Evolutionary conservation across 345 rosid genomes (phyloP).

Genomic region (Salix purpurea): DNA sequence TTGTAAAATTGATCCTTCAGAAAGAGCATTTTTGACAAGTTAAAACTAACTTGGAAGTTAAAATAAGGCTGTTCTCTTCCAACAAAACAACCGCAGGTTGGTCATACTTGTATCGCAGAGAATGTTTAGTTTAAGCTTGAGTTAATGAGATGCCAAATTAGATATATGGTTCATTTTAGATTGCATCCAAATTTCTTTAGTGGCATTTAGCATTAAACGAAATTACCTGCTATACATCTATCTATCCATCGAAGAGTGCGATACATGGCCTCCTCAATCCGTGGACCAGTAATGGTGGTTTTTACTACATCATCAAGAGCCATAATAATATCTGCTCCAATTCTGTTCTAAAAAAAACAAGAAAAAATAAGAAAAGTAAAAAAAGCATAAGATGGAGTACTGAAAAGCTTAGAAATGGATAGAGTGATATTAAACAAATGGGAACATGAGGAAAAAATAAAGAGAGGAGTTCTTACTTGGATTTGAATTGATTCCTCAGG

Average conservation of each 20-base stretch:
- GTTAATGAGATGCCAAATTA: background rate
- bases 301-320: conserved; percentile 85
- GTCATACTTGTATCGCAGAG: background rate
- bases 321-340: conserved; percentile 88
- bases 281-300: conserved; percentile 76
- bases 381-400: background rate
- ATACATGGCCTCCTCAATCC: conserved; percentile 80
- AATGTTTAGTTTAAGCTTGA: conserved; percentile 9
- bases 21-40: background rate
- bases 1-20: background rate
- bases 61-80: background rate
- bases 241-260: conserved; percentile 88
- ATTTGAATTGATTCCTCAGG: conserved; percentile 86
- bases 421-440: too few relatives aligned
- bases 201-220: background rate
- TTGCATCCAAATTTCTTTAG: conserved; percentile 1
- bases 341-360: conserved; percentile 44
- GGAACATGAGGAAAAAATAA: background rate
- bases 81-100: background rate
- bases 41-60: background rate
- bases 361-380: background rate
- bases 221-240: conserved; percentile 62
- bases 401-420: background rate
- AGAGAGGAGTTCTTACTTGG: conserved; percentile 43
- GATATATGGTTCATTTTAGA: background rate